These are phyloP conservation scores for Lyophyllum shimeji DNA, from an alignment of 768 basidiomycete genomes.

Conservation along the genomic window DNA sequence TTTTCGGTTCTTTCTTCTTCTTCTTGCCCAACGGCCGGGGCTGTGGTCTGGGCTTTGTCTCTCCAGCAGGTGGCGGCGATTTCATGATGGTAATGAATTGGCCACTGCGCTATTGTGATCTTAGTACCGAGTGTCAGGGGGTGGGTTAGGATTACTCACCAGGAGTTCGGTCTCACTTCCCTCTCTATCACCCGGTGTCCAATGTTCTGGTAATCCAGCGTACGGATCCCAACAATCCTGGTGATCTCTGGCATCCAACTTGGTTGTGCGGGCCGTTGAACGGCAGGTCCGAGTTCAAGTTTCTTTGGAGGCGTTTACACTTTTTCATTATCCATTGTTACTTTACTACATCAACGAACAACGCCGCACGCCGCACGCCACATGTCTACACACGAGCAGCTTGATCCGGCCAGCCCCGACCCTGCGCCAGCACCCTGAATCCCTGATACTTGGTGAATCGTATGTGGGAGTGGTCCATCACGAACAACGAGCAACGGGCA, in stretches of 20 bases:
- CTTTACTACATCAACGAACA: too few relatives aligned
- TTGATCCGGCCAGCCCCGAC: too few relatives aligned
- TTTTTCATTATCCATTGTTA: too few relatives aligned
- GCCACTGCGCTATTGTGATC: background rate
- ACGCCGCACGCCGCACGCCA: too few relatives aligned
- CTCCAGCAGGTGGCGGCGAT: background rate
- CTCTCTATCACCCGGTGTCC: conserved; percentile 11
- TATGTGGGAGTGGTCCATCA: too few relatives aligned
- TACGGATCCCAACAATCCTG: conserved; percentile 22
- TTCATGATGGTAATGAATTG: background rate
- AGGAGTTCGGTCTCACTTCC: conserved; percentile 1
- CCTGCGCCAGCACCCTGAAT: too few relatives aligned
- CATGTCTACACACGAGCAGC: too few relatives aligned
- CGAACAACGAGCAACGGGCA: too few relatives aligned
- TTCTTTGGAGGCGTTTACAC: too few relatives aligned
- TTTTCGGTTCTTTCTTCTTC: background rate
- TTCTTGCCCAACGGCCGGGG: background rate
- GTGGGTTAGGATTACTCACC: background rate
- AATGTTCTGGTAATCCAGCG: conserved; percentile 2
- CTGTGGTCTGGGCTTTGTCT: background rate
- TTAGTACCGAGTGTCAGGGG: background rate
- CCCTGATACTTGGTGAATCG: too few relatives aligned
- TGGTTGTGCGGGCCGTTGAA: too few relatives aligned
- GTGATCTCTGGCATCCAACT: conserved; percentile 21
- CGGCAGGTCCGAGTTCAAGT: too few relatives aligned